Percentiles rank a stretch among this genome's conserved stretches.
Conservation (phyloP, 1,139 yeast genomes). For the Nematodospora anomalae region DNA sequence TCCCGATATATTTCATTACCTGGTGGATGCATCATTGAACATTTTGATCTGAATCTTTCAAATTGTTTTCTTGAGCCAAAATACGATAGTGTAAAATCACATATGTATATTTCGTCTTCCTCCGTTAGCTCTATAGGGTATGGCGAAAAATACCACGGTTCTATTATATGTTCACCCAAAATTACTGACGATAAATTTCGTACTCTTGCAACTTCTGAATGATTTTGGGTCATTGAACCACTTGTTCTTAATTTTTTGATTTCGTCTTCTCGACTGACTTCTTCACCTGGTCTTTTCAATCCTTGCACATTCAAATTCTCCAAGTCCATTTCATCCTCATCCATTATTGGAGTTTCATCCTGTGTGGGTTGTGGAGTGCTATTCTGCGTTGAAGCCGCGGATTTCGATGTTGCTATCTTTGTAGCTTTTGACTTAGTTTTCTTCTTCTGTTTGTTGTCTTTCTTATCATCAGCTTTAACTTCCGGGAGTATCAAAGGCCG, state of each 20-base stretch:
- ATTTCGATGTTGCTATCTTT: slow-evolving; percentile 17
- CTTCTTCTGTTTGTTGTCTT: slow-evolving; percentile 28
- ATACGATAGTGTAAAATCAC: slow-evolving; percentile 87
- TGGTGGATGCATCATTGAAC: slow-evolving; percentile 91
- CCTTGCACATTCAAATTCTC: slow-evolving; percentile 88
- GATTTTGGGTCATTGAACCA: slow-evolving; percentile 94
- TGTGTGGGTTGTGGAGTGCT: slow-evolving; percentile 13
- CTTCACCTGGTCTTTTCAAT: slow-evolving; percentile 61
- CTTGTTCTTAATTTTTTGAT: slow-evolving; percentile 87
- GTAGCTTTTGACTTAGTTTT: slow-evolving; percentile 20
- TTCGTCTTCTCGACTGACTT: slow-evolving; percentile 83
- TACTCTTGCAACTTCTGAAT: slow-evolving; percentile 87
- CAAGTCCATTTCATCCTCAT: slow-evolving; percentile 78
- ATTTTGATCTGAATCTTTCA: slow-evolving; percentile 84
- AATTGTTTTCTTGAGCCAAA: slow-evolving; percentile 89
- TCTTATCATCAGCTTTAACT: slow-evolving; percentile 50
- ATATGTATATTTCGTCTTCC: slow-evolving; percentile 82
- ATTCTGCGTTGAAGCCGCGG: slow-evolving; percentile 14
- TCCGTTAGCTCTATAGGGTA: slow-evolving; percentile 94
- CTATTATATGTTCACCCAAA: slow-evolving; percentile 88
- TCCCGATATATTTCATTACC: slow-evolving; percentile 97
- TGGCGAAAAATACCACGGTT: slow-evolving; percentile 99
- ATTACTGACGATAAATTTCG: slow-evolving; percentile 76
- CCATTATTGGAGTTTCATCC: slow-evolving; percentile 21
- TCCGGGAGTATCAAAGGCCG: slow-evolving; percentile 73